Percentiles rank a stretch among this genome's conserved stretches.
Evolutionary conservation across 169 alveolate species (phyloP).

Genomic region (Prorocentrum cordatum): DNA sequence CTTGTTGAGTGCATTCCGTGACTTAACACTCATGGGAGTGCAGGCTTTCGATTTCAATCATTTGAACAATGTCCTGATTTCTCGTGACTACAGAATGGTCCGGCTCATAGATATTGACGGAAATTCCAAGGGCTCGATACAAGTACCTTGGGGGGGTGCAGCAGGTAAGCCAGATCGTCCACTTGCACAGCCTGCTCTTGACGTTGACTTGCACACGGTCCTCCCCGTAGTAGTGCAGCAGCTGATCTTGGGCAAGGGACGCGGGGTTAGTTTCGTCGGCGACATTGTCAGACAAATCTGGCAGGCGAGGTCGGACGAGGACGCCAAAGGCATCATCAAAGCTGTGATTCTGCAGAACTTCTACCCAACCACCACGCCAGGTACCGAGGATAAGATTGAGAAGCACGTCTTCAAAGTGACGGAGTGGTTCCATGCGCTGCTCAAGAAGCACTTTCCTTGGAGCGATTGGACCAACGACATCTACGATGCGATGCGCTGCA

Average conservation of each 20-base stretch:
- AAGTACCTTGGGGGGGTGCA: too few species aligned
- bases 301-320: too few species aligned
- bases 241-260: conserved; percentile 38
- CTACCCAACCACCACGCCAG: not conserved
- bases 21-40: conserved; percentile 29
- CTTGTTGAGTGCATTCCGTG: conserved; percentile 15
- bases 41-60: conserved; percentile 61
- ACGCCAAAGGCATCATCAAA: too few species aligned
- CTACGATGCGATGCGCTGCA: conserved; percentile 59
- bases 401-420: conserved; percentile 16
- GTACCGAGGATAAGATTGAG: not conserved
- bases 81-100: conserved; percentile 12
- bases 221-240: conserved; percentile 34
- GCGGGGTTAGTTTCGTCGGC: too few species aligned
- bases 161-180: too few species aligned
- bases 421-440: conserved; percentile 28
- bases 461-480: conserved; percentile 30
- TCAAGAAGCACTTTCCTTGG: conserved; percentile 17
- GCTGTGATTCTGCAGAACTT: too few species aligned
- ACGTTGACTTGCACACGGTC: conserved; percentile 5
- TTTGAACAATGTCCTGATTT: conserved; percentile 39
- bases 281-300: too few species aligned
- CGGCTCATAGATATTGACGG: conserved; percentile 60
- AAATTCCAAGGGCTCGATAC: conserved; percentile 37
- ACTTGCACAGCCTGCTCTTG: conserved; percentile 26